Evolutionary conservation across 495 filamentous ascomycete genomes (phyloP).

Genomic region (Penicillium malachiteum): DNA sequence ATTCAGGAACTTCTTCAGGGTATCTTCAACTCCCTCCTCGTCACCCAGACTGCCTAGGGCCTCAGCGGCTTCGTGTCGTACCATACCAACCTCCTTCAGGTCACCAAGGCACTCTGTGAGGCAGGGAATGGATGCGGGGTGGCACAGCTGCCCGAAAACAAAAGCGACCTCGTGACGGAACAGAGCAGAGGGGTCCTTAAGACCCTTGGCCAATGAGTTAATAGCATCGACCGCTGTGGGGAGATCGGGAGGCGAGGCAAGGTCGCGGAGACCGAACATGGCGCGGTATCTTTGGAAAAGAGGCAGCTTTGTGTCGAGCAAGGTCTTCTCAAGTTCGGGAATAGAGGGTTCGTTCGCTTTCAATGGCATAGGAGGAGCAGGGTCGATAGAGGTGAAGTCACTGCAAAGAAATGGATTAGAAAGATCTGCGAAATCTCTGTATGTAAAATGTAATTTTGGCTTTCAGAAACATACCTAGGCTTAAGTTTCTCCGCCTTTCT

Average conservation of each 20-base stretch:
- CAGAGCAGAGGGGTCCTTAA: constrained; percentile 84
- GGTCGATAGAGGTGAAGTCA: constrained; percentile 93
- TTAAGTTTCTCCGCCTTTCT: constrained; percentile 71
- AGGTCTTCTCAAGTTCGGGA: constrained; percentile 66
- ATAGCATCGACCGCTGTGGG: constrained; percentile 83
- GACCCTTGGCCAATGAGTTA: constrained; percentile 79
- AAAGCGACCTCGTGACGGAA: constrained; percentile 98
- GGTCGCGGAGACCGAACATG: constrained; percentile 95
- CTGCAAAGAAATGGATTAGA: constrained; percentile 43
- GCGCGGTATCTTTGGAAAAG: constrained; percentile 94
- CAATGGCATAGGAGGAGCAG: constrained; percentile 82
- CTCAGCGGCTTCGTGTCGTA: constrained; percentile 95
- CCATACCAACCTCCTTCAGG: constrained; percentile 84
- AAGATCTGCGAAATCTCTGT: neutral
- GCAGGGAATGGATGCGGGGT: constrained; percentile 92
- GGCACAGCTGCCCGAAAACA: constrained; percentile 93
- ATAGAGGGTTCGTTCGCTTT: constrained; percentile 58
- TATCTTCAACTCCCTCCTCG: constrained; percentile 87
- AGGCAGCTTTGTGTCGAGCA: constrained; percentile 75
- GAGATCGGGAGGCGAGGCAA: constrained; percentile 87
- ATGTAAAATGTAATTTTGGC: neutral
- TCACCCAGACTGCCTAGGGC: constrained; percentile 95
- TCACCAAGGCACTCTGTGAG: constrained; percentile 77
- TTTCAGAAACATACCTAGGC: constrained; percentile 58
- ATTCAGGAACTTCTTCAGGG: constrained; percentile 77